Conservation (phyloP, 331 rosid species). For the Spiraea crenata region DNA sequence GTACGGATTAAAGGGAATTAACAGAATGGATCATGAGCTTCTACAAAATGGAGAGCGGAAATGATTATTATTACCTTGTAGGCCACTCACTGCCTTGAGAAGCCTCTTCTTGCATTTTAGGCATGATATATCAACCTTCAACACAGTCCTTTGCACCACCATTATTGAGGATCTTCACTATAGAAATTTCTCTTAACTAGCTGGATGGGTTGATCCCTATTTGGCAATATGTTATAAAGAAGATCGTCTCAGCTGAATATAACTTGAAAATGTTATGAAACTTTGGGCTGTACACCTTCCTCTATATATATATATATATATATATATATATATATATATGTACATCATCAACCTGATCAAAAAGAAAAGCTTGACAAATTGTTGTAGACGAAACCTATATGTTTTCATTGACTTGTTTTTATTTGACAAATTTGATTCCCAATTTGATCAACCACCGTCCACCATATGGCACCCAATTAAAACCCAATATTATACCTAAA, state of each 20-base stretch:
- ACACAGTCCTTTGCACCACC: slow-evolving; percentile 55
- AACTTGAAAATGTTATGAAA: not conserved
- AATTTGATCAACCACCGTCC: slow-evolving; percentile 3
- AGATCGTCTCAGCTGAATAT: not conserved
- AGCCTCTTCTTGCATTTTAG: slow-evolving; percentile 55
- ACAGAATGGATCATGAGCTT: too few relatives aligned
- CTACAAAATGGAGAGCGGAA: not conserved
- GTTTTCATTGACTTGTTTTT: slow-evolving; percentile 1
- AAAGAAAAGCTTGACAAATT: not conserved
- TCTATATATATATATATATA: not conserved
- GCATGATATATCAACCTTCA: slow-evolving; percentile 53
- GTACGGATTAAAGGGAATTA: too few relatives aligned
- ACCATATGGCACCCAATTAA: not conserved
- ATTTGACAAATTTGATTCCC: not conserved
- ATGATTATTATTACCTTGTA: slow-evolving; percentile 36
- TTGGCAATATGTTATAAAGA: not conserved
- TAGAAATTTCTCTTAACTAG: not conserved
- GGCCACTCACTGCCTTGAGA: slow-evolving; percentile 48
- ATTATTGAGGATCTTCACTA: slow-evolving; percentile 24
- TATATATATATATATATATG: not conserved
- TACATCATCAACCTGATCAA: not conserved
- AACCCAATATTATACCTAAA: slow-evolving; percentile 6
- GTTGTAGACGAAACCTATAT: not conserved
- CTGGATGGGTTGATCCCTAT: not conserved
- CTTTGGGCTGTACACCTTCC: slow-evolving; percentile 15